Conservation (phyloP, 352 stramenopile species). For the Globisporangium lucens region DNA sequence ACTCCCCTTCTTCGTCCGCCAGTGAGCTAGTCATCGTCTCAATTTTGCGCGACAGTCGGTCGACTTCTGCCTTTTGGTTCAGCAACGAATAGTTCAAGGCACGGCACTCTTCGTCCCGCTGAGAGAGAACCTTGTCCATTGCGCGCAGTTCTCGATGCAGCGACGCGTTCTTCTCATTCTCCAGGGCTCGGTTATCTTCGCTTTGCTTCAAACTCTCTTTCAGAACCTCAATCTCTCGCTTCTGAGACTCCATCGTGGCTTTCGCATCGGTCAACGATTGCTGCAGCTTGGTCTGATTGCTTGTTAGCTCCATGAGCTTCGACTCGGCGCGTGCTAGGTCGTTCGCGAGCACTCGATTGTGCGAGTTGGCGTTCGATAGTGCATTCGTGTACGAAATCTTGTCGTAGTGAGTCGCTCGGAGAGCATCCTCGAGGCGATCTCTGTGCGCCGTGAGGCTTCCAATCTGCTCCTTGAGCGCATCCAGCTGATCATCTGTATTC, state of each 20-base stretch:
- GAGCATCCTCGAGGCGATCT: constrained; percentile 65
- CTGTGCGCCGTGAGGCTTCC: constrained; percentile 50
- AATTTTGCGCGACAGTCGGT: constrained; percentile 41
- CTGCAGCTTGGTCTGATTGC: constrained; percentile 39
- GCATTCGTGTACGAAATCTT: constrained; percentile 84
- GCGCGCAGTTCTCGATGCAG: constrained; percentile 63
- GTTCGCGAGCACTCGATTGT: constrained; percentile 62
- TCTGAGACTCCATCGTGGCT: constrained; percentile 35
- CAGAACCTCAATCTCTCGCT: constrained; percentile 56
- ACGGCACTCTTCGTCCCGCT: constrained; percentile 71
- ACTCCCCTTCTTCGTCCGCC: constrained; percentile 1
- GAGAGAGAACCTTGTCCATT: constrained; percentile 65
- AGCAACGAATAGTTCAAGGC: constrained; percentile 51
- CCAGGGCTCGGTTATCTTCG: constrained; percentile 46
- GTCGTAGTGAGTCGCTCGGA: constrained; percentile 76
- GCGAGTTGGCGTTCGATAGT: constrained; percentile 70
- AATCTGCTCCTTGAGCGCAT: constrained; percentile 52
- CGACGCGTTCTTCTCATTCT: constrained; percentile 69
- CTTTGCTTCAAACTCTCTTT: constrained; percentile 53
- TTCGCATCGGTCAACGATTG: constrained; percentile 39
- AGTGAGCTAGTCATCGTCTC: constrained; percentile 26
- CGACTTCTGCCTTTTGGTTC: constrained; percentile 53
- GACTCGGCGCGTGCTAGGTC: constrained; percentile 57
- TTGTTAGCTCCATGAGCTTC: constrained; percentile 42
- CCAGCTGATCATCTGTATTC: constrained; percentile 9